These are phyloP conservation scores for Tulasnella sp. DNA, from an alignment of 768 basidiomycete genomes.

Conservation along the genomic window DNA sequence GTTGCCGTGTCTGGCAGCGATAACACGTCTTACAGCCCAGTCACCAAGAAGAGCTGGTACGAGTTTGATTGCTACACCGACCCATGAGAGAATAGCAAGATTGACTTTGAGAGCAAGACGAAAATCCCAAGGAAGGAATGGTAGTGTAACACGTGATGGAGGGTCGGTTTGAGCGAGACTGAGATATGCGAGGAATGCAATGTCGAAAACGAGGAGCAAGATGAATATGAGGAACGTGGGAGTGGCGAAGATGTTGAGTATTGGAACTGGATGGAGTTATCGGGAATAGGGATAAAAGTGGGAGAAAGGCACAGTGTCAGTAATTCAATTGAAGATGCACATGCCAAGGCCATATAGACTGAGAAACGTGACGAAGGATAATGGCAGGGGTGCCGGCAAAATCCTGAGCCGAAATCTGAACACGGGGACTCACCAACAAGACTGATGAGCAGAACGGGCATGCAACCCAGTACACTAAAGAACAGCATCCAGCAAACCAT, in stretches of 20 bases:
- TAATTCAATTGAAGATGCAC: neutral
- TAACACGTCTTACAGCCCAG: neutral
- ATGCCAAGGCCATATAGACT: neutral
- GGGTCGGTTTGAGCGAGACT: slow-evolving; percentile 16
- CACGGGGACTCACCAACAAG: neutral
- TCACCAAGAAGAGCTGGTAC: slow-evolving; percentile 1
- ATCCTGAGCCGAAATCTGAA: neutral
- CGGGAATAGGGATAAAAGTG: neutral
- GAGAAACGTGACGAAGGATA: neutral
- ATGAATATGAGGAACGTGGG: neutral
- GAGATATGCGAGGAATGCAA: slow-evolving; percentile 12
- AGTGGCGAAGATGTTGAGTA: slow-evolving; percentile 10
- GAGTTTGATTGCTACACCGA: neutral
- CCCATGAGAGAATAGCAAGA: slow-evolving; percentile 4
- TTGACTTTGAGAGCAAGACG: slow-evolving; percentile 10
- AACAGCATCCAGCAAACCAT: neutral
- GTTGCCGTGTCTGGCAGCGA: neutral
- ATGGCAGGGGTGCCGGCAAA: neutral
- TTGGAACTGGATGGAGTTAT: neutral
- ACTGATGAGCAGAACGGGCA: neutral
- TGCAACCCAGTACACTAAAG: neutral
- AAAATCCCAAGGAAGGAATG: slow-evolving; percentile 13
- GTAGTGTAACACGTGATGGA: slow-evolving; percentile 4
- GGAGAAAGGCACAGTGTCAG: neutral
- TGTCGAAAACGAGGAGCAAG: slow-evolving; percentile 8